phyloP scores from a whole-genome alignment of 2,329 filamentous ascomycete genomes.

The Helminthosporium solani region DNA sequence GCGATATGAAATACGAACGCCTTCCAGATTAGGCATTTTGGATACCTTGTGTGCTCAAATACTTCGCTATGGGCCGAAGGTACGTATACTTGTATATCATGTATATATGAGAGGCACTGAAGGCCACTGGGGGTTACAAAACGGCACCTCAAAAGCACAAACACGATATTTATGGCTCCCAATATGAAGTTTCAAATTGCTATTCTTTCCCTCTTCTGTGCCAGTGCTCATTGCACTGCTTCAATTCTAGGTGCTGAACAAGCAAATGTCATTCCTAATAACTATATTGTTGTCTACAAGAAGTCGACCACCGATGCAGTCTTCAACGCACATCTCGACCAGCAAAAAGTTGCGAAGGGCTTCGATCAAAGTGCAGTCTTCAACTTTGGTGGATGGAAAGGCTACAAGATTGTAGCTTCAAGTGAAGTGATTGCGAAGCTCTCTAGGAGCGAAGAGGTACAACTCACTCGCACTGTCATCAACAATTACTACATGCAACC shows the following conservation, averaged over 20 bases:
- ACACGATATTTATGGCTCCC: neutral
- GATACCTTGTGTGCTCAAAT: too few relatives aligned
- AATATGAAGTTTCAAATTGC: neutral
- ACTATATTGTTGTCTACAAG: constrained; percentile 98
- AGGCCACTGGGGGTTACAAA: too few relatives aligned
- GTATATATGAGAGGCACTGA: too few relatives aligned
- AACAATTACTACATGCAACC: too few relatives aligned
- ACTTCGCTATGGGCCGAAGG: too few relatives aligned
- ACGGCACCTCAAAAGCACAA: neutral
- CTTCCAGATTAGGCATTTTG: too few relatives aligned
- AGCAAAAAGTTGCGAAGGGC: constrained; percentile 70
- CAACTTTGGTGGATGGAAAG: constrained; percentile 68
- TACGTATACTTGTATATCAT: too few relatives aligned
- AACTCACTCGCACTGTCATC: constrained; percentile 52
- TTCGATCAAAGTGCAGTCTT: constrained; percentile 75
- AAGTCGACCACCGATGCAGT: constrained; percentile 73
- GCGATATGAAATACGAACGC: too few relatives aligned
- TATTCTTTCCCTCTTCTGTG: neutral
- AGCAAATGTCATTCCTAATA: constrained; percentile 78
- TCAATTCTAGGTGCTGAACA: constrained; percentile 42
- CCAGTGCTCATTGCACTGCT: constrained; percentile 1
- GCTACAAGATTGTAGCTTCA: constrained; percentile 61
- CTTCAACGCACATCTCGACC: constrained; percentile 67
- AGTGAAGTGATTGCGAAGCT: neutral
- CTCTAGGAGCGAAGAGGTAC: constrained; percentile 11